Evolutionary conservation across 495 filamentous ascomycete species (phyloP).

Genomic region (Aspergillus egyptiacus): DNA sequence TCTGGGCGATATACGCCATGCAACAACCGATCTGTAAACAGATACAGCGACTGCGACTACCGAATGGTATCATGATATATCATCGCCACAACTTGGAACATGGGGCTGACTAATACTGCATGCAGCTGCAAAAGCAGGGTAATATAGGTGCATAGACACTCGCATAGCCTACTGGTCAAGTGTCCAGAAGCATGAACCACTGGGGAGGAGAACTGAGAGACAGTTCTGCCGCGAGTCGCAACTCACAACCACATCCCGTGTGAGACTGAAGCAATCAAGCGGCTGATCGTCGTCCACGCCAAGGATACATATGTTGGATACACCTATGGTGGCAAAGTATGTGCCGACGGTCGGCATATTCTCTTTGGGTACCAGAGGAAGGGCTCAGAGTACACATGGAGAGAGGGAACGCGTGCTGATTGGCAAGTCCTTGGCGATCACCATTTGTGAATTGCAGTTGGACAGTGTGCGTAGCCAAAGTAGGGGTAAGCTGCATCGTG

Average conservation of each 20-base stretch:
- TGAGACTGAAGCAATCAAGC: no score
- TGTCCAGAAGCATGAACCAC: conserved; percentile 10
- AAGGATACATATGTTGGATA: no score
- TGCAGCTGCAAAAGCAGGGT: conserved; percentile 18
- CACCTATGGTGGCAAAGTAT: no score
- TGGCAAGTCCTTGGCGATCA: background rate
- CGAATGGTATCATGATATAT: no score
- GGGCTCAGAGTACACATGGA: background rate
- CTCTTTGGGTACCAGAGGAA: no score
- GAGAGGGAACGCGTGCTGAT: background rate
- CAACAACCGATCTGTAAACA: background rate
- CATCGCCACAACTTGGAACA: no score
- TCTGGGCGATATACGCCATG: background rate
- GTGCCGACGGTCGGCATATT: no score
- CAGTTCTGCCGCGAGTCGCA: background rate
- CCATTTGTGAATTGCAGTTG: background rate
- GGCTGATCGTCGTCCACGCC: no score
- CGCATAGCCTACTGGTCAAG: conserved; percentile 18
- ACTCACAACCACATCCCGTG: no score
- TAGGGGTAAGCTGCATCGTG: background rate
- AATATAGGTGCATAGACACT: conserved; percentile 6
- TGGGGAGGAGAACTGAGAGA: no score
- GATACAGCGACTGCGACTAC: background rate
- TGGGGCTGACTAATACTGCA: no score
- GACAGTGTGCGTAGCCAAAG: background rate